These are phyloP conservation scores for Sicyos edulis DNA, from an alignment of 306 rosid species.

Conservation along the genomic window DNA sequence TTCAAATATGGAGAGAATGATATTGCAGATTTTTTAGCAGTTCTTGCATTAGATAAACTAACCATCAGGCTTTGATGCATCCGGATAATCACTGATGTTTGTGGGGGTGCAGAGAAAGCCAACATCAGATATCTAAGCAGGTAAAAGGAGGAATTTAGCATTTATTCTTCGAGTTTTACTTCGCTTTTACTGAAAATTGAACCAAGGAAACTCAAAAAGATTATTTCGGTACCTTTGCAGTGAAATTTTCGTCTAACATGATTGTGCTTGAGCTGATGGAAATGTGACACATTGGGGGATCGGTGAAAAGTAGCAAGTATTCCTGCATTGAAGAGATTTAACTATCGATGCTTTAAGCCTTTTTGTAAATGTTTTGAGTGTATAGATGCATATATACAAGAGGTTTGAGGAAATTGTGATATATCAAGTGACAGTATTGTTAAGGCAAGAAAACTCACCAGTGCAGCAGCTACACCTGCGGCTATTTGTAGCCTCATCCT, in stretches of 20 bases:
- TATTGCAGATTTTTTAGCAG: slow-evolving; percentile 12
- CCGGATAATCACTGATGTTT: slow-evolving; percentile 28
- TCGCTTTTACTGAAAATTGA: background rate
- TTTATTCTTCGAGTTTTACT: background rate
- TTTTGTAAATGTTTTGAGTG: background rate
- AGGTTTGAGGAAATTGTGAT: background rate
- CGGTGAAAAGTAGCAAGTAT: slow-evolving; percentile 75
- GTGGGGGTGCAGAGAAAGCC: slow-evolving; percentile 43
- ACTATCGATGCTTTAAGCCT: slow-evolving; percentile 11
- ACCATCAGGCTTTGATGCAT: slow-evolving; percentile 53
- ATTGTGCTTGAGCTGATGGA: slow-evolving; percentile 71
- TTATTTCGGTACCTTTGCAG: slow-evolving; percentile 55
- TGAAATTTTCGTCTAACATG: slow-evolving; percentile 76
- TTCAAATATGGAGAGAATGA: slow-evolving; percentile 5
- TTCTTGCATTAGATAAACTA: background rate
- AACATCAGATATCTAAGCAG: slow-evolving; percentile 66
- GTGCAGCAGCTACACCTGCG: slow-evolving; percentile 68
- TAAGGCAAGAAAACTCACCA: slow-evolving; percentile 42
- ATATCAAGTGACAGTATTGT: slow-evolving; percentile 10
- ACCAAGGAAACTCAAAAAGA: background rate
- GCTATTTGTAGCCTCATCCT: slow-evolving; percentile 78
- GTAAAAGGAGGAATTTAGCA: slow-evolving; percentile 19
- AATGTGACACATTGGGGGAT: slow-evolving; percentile 67
- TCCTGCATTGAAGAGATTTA: slow-evolving; percentile 44
- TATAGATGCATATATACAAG: background rate